These are phyloP conservation scores for Arachis stenosperma DNA, from an alignment of 306 rosid genomes.

Conservation along the genomic window DNA sequence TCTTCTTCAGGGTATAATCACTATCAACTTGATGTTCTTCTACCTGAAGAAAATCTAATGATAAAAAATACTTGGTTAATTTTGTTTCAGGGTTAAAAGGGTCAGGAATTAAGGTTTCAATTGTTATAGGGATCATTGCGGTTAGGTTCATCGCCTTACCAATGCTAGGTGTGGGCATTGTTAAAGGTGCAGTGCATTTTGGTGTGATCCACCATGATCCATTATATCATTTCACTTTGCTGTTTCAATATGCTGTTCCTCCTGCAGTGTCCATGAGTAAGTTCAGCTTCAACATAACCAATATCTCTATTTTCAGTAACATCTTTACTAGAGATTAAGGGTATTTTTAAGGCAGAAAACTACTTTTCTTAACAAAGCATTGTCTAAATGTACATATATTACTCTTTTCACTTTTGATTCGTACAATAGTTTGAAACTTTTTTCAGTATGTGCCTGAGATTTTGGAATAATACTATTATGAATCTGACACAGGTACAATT, in stretches of 20 bases:
- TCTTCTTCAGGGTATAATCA: conserved; percentile 40
- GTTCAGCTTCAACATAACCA: neutral
- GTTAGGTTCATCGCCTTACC: conserved; percentile 40
- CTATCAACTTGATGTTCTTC: conserved; percentile 3
- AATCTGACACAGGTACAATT: conserved; percentile 40
- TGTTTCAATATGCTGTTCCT: conserved; percentile 45
- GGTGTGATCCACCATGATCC: conserved; percentile 44
- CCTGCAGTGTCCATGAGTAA: conserved; percentile 47
- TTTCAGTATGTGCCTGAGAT: no score
- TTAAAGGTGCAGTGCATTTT: conserved; percentile 41
- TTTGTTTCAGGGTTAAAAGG: conserved; percentile 41
- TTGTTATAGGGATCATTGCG: conserved; percentile 36
- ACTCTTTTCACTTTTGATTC: neutral
- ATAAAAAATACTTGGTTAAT: neutral
- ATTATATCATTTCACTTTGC: conserved; percentile 40
- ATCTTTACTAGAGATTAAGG: neutral
- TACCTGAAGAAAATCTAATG: no score
- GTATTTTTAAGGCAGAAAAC: neutral
- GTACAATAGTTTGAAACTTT: no score
- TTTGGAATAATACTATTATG: neutral
- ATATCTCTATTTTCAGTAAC: neutral
- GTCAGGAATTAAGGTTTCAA: conserved; percentile 27
- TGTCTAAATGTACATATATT: neutral
- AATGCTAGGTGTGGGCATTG: conserved; percentile 37
- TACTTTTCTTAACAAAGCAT: neutral